These are phyloP conservation scores for Gynandropsis gynandra DNA, from an alignment of 345 rosid genomes.

Conservation along the genomic window DNA sequence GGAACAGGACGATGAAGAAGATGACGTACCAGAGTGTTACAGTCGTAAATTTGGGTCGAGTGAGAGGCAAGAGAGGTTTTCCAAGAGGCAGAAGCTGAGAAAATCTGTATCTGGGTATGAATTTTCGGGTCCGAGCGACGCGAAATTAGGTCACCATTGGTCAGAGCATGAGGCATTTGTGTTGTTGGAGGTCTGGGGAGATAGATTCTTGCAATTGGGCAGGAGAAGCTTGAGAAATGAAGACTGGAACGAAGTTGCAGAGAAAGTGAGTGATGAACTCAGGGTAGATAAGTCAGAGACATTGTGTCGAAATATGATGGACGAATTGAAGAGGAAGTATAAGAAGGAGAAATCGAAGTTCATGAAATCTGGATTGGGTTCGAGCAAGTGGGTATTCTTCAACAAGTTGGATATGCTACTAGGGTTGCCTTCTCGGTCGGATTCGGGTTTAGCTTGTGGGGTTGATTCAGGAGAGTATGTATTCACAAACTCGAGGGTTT, in stretches of 20 bases:
- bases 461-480: slow-evolving; percentile 83
- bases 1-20: slow-evolving; percentile 33
- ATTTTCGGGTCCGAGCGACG: slow-evolving; percentile 58
- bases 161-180: slow-evolving; percentile 83
- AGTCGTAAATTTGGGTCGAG: slow-evolving; percentile 21
- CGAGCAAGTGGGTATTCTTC: slow-evolving; percentile 81
- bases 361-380: slow-evolving; percentile 33
- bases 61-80: slow-evolving; percentile 47
- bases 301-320: slow-evolving; percentile 81
- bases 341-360: slow-evolving; percentile 68
- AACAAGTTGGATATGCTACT: slow-evolving; percentile 79
- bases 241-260: slow-evolving; percentile 94
- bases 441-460: slow-evolving; percentile 78
- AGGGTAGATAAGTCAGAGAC: slow-evolving; percentile 71
- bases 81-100: slow-evolving; percentile 66
- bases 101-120: slow-evolving; percentile 67
- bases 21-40: slow-evolving; percentile 30
- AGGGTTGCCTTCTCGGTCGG: slow-evolving; percentile 52
- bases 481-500: slow-evolving; percentile 56
- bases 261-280: slow-evolving; percentile 78
- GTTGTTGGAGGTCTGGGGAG: slow-evolving; percentile 89
- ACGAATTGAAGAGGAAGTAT: slow-evolving; percentile 88
- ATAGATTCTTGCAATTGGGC: slow-evolving; percentile 70
- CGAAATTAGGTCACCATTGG: slow-evolving; percentile 75
- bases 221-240: slow-evolving; percentile 87